These are phyloP conservation scores for Eucalyptus polyanthemos DNA, from an alignment of 345 rosid species.

Conservation along the genomic window DNA sequence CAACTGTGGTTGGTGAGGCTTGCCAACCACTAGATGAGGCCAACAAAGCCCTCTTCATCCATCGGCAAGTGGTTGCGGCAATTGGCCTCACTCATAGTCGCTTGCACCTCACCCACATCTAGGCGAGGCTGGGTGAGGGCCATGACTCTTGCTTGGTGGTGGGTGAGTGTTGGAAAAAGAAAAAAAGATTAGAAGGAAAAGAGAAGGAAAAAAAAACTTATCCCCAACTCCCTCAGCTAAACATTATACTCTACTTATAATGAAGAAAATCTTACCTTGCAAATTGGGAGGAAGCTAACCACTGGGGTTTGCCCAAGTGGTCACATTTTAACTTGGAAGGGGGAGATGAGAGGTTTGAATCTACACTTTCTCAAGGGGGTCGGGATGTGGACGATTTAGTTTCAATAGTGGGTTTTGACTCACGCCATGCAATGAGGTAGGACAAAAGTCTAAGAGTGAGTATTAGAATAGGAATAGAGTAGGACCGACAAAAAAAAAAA, in stretches of 20 bases:
- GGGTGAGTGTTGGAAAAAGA: background rate
- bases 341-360: too few species aligned
- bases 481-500: too few species aligned
- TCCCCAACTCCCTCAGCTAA: background rate
- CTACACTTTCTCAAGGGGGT: too few species aligned
- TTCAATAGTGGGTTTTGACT: too few species aligned
- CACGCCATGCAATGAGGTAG: fast-evolving
- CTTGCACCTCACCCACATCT: background rate
- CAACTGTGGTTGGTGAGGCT: background rate
- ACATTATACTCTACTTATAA: background rate
- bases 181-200: background rate
- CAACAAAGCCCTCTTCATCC: background rate
- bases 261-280: background rate
- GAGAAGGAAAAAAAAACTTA: too few species aligned
- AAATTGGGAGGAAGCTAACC: background rate
- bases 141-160: background rate
- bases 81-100: background rate
- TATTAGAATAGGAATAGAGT: too few species aligned
- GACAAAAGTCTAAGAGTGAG: too few species aligned
- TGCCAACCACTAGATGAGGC: background rate
- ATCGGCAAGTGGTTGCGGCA: too few species aligned
- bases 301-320: too few species aligned
- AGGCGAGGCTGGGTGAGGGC: background rate
- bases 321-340: too few species aligned
- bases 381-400: fast-evolving